Percentiles rank a stretch among this genome's conserved stretches.
These are phyloP conservation scores for Mollisiaceae sp. DNA, from an alignment of 2,329 filamentous ascomycete genomes.

Conservation along the genomic window DNA sequence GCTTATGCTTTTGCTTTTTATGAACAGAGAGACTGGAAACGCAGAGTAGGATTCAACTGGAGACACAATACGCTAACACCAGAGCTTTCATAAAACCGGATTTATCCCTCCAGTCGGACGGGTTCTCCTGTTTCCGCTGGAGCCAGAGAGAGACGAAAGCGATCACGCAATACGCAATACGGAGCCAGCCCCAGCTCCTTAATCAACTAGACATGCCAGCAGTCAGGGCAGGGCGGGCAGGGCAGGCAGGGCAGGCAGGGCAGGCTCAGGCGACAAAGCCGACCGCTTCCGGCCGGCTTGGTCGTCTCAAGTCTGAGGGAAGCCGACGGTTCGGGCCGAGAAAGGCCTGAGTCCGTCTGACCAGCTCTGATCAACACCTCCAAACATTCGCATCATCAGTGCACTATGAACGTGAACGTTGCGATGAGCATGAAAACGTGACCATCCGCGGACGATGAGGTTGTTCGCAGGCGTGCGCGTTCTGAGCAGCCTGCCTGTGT, in stretches of 20 bases:
- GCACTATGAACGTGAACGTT: no score
- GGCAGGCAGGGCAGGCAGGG: not conserved
- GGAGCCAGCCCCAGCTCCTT: not conserved
- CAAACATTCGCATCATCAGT: no score
- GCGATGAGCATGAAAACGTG: no score
- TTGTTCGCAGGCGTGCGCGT: not conserved
- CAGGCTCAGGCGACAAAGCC: not conserved
- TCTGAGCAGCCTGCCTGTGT: not conserved
- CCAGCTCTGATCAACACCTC: not conserved
- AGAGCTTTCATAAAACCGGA: not conserved
- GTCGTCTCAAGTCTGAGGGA: not conserved
- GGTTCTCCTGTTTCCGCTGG: not conserved
- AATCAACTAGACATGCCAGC: no score
- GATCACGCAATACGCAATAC: no score
- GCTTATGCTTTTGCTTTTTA: constrained; percentile 4
- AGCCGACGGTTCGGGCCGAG: constrained; percentile 19
- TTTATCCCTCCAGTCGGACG: not conserved
- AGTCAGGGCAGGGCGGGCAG: not conserved
- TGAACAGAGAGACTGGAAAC: not conserved
- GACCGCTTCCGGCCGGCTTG: not conserved
- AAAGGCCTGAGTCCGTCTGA: not conserved
- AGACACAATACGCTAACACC: not conserved
- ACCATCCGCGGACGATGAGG: not conserved
- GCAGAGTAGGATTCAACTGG: not conserved
- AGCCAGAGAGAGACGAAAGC: not conserved